Conservation (phyloP, 208 protist species). For the Wallacemonas collosoma region DNA sequence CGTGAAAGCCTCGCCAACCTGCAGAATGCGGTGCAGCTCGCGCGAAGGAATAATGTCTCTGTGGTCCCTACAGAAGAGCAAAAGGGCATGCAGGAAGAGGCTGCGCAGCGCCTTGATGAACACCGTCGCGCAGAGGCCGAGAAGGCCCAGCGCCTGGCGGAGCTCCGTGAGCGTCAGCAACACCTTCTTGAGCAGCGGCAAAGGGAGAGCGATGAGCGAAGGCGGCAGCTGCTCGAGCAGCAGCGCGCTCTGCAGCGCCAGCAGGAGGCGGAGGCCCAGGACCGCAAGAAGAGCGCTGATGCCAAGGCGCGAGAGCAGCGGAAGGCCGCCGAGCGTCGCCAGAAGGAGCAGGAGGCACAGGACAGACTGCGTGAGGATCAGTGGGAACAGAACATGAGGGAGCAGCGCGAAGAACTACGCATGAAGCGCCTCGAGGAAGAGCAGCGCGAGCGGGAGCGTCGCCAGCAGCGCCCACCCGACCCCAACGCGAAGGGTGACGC, state of each 20-base stretch:
- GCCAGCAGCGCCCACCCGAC: slow-evolving; percentile 23
- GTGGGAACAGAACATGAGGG: slow-evolving; percentile 75
- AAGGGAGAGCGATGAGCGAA: slow-evolving; percentile 50
- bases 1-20: slow-evolving; percentile 68
- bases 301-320: slow-evolving; percentile 73
- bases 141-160: slow-evolving; percentile 39
- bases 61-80: slow-evolving; percentile 53
- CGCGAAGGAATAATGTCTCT: slow-evolving; percentile 43
- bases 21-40: slow-evolving; percentile 60
- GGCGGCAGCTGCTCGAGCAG: slow-evolving; percentile 48
- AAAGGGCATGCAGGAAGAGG: slow-evolving; percentile 41
- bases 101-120: slow-evolving; percentile 44
- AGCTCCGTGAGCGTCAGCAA: slow-evolving; percentile 49
- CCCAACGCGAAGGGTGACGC: slow-evolving; percentile 11
- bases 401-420: slow-evolving; percentile 40
- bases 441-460: slow-evolving; percentile 25
- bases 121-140: slow-evolving; percentile 52
- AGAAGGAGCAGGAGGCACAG: slow-evolving; percentile 47
- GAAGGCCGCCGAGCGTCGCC: slow-evolving; percentile 36
- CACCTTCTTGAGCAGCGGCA: slow-evolving; percentile 55
- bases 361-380: slow-evolving; percentile 66
- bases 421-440: slow-evolving; percentile 27
- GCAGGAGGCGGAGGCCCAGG: slow-evolving; percentile 51
- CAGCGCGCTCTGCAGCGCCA: slow-evolving; percentile 46
- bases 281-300: slow-evolving; percentile 61